A percentile compares a stretch with the other conserved stretches of the same genome.
These are phyloP conservation scores for Encephalitozoon hellem DNA, from an alignment of 371 early-diverging fungal species.

Conservation along the genomic window DNA sequence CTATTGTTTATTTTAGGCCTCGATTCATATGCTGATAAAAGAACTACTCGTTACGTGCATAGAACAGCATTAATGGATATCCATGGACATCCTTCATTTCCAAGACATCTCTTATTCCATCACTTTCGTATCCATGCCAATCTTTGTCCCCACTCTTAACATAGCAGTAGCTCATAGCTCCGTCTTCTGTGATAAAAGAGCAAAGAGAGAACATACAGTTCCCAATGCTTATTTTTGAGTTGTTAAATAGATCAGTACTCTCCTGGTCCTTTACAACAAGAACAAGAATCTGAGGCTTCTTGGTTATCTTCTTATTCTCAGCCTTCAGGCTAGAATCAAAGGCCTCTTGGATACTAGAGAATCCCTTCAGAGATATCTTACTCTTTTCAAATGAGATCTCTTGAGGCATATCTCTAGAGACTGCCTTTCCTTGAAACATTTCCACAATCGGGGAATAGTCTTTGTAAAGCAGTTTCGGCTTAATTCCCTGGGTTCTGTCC, in stretches of 20 bases:
- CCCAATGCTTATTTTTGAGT: not conserved
- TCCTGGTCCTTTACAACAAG: not conserved
- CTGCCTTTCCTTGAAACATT: conserved; percentile 23
- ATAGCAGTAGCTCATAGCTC: not conserved
- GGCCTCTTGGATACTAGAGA: not conserved
- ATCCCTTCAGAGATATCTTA: not conserved
- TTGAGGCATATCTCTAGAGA: not conserved
- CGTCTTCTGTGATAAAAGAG: not conserved
- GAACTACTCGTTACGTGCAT: not conserved
- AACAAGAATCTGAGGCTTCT: not conserved
- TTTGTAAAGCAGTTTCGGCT: not conserved
- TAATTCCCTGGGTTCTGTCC: not conserved
- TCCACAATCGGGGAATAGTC: conserved; percentile 33
- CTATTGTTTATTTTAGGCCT: not conserved
- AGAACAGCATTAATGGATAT: not conserved
- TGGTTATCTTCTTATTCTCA: not conserved
- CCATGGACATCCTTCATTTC: not conserved
- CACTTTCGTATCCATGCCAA: not conserved
- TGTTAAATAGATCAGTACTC: not conserved
- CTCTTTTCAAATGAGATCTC: conserved; percentile 3
- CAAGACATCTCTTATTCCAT: not conserved
- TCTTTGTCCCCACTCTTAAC: not conserved
- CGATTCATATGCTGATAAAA: not conserved
- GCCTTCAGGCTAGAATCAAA: not conserved
- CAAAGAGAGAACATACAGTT: not conserved